Base-by-base conservation (phyloP, 2,329 filamentous ascomycete species). In the Coniochaeta prunicola region DNA sequence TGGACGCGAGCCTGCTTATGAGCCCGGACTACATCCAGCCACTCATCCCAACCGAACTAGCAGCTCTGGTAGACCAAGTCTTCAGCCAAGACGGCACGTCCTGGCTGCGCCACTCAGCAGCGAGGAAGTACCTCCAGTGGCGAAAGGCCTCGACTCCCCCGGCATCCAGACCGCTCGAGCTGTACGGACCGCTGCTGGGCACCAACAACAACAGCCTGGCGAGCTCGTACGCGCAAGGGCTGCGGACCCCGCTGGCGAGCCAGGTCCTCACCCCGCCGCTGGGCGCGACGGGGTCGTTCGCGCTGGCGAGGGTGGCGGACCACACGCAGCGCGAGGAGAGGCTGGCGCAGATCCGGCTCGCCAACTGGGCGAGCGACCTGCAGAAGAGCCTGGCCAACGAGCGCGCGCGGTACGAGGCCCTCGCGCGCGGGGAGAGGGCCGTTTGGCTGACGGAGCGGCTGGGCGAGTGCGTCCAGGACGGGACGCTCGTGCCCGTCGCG, bases 1-100 rank as follows among this genome's bases (percentile, higher is more conserved):
- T 97, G 87, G 93, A 97, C 70, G 93, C 92, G 19, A 96, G 91
- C 67, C 78, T 96, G 0, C 80, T 97, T 19, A 97, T 97, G 93
- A 92, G 87, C 59, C 88, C 92, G 1, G 90, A 94, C 66, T 97
- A 97, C 69, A 78, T 94, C 15, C 88, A 91, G 61, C 93, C 93
- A 1, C 78, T 97, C 4, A 74, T 90, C 3, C 74, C 83, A 0
- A 94, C 91, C 9, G 92, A 97, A 45, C 82, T 97, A 2, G 67
- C 72, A 5, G 72, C 76, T 9, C 77, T 97, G 1, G 82, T 96
- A n/a, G 77, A 85, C 9, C 83, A 84, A 19, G 76, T 97, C 0
- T 92, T 97, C 65, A 87, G 91, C 53, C 80, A 82, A 4, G 87
- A 93, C 53, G 92, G 89, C 36, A 83, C 92, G 38, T 82, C 89